A percentile compares a stretch with the other conserved stretches of the same genome.
phyloP scores from a whole-genome alignment of 1,139 yeast species.

The Hyphopichia pseudoburtonii region DNA sequence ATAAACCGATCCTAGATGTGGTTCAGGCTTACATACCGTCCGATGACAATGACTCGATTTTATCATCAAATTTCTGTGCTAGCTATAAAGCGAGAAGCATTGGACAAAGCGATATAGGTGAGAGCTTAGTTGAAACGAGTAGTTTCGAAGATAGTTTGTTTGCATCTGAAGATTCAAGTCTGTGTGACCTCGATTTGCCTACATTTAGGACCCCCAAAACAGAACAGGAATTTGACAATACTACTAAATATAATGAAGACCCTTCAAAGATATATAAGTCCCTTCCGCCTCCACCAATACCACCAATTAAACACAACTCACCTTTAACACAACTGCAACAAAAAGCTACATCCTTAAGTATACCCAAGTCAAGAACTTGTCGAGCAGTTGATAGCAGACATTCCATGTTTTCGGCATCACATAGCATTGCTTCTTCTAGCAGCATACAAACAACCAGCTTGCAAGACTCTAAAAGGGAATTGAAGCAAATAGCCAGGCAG shows the following conservation, averaged over 20 bases:
- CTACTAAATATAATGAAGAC: no score
- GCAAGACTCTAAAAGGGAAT: constrained; percentile 15
- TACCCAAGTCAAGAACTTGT: constrained; percentile 1
- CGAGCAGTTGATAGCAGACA: not conserved
- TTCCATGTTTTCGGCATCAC: constrained; percentile 1
- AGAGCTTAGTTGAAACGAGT: not conserved
- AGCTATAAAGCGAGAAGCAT: no score
- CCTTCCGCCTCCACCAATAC: no score
- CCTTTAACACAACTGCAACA: no score
- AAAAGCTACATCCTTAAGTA: no score
- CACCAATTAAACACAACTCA: no score
- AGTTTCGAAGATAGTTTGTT: constrained; percentile 10
- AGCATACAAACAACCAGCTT: constrained; percentile 10
- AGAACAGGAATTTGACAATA: no score
- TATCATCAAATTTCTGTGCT: no score
- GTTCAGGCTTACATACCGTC: not conserved
- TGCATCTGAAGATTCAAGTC: constrained; percentile 1
- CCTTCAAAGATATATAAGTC: no score
- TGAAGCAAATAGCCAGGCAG: constrained; percentile 24
- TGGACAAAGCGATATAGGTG: not conserved
- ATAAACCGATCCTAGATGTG: not conserved
- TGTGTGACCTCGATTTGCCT: no score
- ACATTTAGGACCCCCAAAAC: no score
- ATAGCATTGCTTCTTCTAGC: constrained; percentile 1
- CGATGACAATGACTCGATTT: constrained; percentile 1